Conservation (phyloP, 2,329 filamentous ascomycete genomes). For the Neoarthrinium moseri region DNA sequence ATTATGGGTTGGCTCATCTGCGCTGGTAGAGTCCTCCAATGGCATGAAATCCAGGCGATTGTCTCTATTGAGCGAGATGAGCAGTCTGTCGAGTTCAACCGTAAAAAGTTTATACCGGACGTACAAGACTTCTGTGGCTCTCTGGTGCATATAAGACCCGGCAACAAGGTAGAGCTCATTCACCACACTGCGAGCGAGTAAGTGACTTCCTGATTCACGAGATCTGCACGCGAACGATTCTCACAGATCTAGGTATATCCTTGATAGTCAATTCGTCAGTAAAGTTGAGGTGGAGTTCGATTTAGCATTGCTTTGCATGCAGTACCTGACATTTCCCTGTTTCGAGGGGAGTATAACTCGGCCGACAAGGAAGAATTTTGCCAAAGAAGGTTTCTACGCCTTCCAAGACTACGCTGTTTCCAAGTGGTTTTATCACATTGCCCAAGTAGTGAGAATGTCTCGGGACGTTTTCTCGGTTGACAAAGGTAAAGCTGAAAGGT, state of each 20-base stretch:
- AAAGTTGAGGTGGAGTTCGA: conserved; percentile 25
- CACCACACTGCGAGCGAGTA: conserved; percentile 36
- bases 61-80: conserved; percentile 24
- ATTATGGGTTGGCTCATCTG: conserved; percentile 39
- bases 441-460: not conserved
- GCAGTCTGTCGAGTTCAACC: conserved; percentile 16
- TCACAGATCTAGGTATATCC: conserved; percentile 16
- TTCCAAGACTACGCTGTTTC: conserved; percentile 38
- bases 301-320: conserved; percentile 29
- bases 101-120: conserved; percentile 20
- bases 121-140: conserved; percentile 33
- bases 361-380: conserved; percentile 10
- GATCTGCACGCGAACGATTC: not conserved
- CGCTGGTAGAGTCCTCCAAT: conserved; percentile 36
- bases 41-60: conserved; percentile 38
- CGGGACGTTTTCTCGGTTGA: not conserved
- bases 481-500: conserved; percentile 3
- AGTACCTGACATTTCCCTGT: conserved; percentile 31
- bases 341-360: conserved; percentile 22
- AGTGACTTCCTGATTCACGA: conserved; percentile 7
- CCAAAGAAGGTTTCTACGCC: conserved; percentile 27
- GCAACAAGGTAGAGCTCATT: conserved; percentile 33
- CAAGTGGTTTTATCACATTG: conserved; percentile 30
- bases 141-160: conserved; percentile 30
- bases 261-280: conserved; percentile 22